Base-by-base conservation (phyloP, 2,329 filamentous ascomycete species). In the Metarhizium robertsii region DNA sequence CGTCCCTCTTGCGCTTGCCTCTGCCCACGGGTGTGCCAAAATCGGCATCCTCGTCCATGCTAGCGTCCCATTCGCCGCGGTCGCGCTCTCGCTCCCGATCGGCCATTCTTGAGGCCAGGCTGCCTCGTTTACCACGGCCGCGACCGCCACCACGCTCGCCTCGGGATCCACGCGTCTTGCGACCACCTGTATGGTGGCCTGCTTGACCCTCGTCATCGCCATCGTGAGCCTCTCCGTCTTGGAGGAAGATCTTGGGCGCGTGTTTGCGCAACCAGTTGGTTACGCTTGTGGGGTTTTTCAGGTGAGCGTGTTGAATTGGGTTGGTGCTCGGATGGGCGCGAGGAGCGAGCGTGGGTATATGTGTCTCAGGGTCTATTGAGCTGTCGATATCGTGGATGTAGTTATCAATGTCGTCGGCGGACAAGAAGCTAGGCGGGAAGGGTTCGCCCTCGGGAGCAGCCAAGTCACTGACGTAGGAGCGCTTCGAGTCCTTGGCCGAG, bases 201-300 rank as follows among this genome's bases (percentile, higher is more conserved):
- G 62, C 66, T 18, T 64, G 66, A 52, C 74, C 67, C 32, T 72
- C 71, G 25, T 73, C 73, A 7, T 73, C 70, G 53, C 72, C 70
- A 25, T 71, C 68, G 45, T 70, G 68, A 18, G 61, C 61, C 56
- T 66, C 67, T 52, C 84, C 82, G 64, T 91, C 88, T 68, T 95
- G 87, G 20, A 95, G 74, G 73, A 95, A 92, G 51, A 91, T 85
- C 69, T 92, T 86, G 3, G 91, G 88, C 57, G 90, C 86, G 70
- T 96, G 80, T 66, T 90, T 85, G 59, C 90, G 83, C 13, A 99
- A 81, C 94, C 94, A 99, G 70, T 95, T 96, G 74, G 95, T 95
- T 3, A 96, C 92, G 57, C 89, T 95, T 46, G 90, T 88, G 0
- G 92, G 91, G 68, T 97, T 97, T 62, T 77, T 75, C 46, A 76